A percentile compares a stretch with the other conserved stretches of the same genome.
phyloP scores from a whole-genome alignment of 371 early-diverging fungal genomes.

The Mucor mucedo region DNA sequence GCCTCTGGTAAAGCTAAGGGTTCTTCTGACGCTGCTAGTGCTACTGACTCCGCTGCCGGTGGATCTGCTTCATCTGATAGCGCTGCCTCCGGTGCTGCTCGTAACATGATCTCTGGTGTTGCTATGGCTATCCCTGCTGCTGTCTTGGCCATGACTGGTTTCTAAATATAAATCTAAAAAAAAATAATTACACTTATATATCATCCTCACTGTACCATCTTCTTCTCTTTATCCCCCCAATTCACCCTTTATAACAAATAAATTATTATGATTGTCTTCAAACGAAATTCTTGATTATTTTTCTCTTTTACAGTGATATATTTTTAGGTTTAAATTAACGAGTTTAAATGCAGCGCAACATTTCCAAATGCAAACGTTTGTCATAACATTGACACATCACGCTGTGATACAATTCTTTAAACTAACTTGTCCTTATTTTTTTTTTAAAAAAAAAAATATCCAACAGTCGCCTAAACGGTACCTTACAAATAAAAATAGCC shows the following conservation, averaged over 20 bases:
- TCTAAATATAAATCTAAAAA: constrained; percentile 19
- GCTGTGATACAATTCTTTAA: too few relatives aligned
- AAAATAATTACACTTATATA: neutral
- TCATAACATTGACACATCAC: too few relatives aligned
- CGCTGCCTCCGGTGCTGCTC: constrained; percentile 14
- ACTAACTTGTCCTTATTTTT: too few relatives aligned
- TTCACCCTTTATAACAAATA: neutral
- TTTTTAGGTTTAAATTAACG: too few relatives aligned
- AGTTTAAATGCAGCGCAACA: too few relatives aligned
- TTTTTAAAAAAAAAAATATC: too few relatives aligned
- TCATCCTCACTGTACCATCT: constrained; percentile 14
- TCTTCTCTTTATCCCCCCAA: neutral
- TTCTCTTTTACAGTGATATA: neutral
- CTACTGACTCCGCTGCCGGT: neutral
- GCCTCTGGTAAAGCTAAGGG: constrained; percentile 1
- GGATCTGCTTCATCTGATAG: constrained; percentile 1
- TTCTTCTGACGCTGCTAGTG: constrained; percentile 7
- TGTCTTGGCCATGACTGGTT: constrained; percentile 28
- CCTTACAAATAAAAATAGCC: too few relatives aligned
- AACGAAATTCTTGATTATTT: neutral
- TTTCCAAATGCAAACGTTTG: too few relatives aligned
- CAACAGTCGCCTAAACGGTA: too few relatives aligned
- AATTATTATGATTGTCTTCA: constrained; percentile 1
- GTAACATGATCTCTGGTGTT: constrained; percentile 20
- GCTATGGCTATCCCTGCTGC: constrained; percentile 27